A percentile compares a stretch with the other conserved stretches of the same genome.
These are phyloP conservation scores for Lonicera japonica DNA, from an alignment of 129 eudicot species.

Conservation along the genomic window DNA sequence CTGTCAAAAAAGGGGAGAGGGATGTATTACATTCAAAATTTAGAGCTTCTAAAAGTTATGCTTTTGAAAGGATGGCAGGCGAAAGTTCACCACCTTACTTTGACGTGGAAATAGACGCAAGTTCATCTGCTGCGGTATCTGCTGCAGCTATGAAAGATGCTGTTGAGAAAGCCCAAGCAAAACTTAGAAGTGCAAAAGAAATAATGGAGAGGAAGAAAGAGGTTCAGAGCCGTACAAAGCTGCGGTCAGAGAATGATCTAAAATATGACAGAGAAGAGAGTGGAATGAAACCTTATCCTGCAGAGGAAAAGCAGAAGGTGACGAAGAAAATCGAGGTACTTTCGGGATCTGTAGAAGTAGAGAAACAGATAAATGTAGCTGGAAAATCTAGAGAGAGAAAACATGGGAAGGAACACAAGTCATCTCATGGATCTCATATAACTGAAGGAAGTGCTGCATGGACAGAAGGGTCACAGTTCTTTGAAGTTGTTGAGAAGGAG, in stretches of 20 bases:
- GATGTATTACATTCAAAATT: conserved; percentile 28
- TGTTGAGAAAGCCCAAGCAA: conserved; percentile 60
- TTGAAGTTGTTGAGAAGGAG: conserved; percentile 37
- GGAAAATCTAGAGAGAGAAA: conserved; percentile 11
- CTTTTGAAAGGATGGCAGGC: conserved; percentile 39
- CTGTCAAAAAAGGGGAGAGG: conserved; percentile 31
- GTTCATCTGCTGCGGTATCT: conserved; percentile 57
- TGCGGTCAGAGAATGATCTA: conserved; percentile 23
- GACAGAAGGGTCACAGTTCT: conserved; percentile 43
- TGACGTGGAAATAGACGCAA: conserved; percentile 75
- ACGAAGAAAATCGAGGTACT: conserved; percentile 13
- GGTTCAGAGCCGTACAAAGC: conserved; percentile 29
- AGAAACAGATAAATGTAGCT: background rate
- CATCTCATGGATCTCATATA: conserved; percentile 16
- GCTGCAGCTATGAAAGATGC: conserved; percentile 68
- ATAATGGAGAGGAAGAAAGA: conserved; percentile 48
- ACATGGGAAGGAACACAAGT: conserved; percentile 14
- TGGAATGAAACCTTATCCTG: conserved; percentile 18
- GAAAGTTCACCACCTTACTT: conserved; percentile 46
- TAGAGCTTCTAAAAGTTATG: conserved; percentile 44
- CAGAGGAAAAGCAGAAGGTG: conserved; percentile 24
- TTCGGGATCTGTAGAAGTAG: conserved; percentile 20
- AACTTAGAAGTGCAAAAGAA: conserved; percentile 52
- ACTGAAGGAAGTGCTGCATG: conserved; percentile 32
- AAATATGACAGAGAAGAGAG: conserved; percentile 25